Evolutionary conservation across 1,139 yeast genomes (phyloP), one percentile per base, ranked within the genome.

Genomic region (Yamadazyma sp.): DNA sequence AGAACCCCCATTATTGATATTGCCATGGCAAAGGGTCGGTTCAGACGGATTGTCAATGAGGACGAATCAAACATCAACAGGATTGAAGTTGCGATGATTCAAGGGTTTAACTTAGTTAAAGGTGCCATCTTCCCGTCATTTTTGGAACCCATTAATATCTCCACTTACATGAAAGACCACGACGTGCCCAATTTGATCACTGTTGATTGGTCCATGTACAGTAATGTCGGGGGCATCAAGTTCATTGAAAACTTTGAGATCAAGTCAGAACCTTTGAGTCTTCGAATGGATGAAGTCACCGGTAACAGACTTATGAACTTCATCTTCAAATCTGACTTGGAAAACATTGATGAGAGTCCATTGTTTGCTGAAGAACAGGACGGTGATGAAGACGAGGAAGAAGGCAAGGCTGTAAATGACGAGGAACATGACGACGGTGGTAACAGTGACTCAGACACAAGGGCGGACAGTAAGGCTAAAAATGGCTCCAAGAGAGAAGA

Each of bases 171-270:
- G 18, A 9, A 28, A 4, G 50, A 41, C 12, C 55, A 64, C 12
- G 53, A 56, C 3, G 18, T 18, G 30, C 41, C 50, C 7, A 59
- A 56, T 40, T 47, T 81, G 53, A 58, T 82, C 10, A 60, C 64
- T 6, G 64, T 80, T 6, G 65, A 61, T 27, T 84, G 92, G 92
- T 73, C 76, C 4, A 75, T 82, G 79, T 79, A 77, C 44, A 66
- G 76, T 39, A 76, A 83, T 12, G 76, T 83, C 32, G 91, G 89
- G 33, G 91, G 91, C 1, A 82, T 83, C 44, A 71, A 75, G 47
- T 69, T 83, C 27, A 66, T 83, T 45, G 81, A 77, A 47, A 63
- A 70, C 44, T 73, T 81, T 37, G 76, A 73, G 35, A 64, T 83
- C 25, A 58, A 62, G 24, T 64, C 84, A 5, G 63, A 69, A 38